Base-by-base conservation (phyloP, 257 asterid species). In the Phtheirospermum japonicum region DNA sequence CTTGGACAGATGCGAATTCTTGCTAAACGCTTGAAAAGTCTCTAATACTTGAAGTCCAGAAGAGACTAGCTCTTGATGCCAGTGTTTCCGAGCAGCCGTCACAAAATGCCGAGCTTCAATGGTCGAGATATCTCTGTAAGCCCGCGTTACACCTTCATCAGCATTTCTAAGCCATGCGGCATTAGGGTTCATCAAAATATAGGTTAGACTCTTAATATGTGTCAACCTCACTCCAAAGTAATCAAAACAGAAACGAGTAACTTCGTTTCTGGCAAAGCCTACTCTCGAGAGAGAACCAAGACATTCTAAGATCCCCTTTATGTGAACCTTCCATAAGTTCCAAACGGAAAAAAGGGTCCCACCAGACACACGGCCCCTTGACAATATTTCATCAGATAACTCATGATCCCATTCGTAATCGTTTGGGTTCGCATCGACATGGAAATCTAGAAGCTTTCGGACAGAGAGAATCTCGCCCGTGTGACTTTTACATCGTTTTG, bases 221-320 rank as follows among this genome's bases (percentile, higher is more conserved):
- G 28, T 3, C 9, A 61, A 60, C 74, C 79, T 78, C 67, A 83
- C 78, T 9, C 95, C 95, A 63, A 84, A 84, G 72, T 71, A 84
- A 32, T 52, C 59, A 57, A 75, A 48, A 64, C 83, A 78, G 64
- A 82, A 75, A 42, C 49, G 49, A 5, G 17, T n/a, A 4, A 14
- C 4, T 42, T 42, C 49, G 4, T 1, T 16, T 66, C 68, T 2
- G 39, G 36, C 36, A 63, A 11, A 30, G 62, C 17, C 57, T 30
- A 33, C 50, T 5, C 8, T 64, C 12, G 7, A 64, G 60, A 60
- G 57, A 58, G n/a, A n/a, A n/a, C 66, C 70, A 0, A 82, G 73
- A 50, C 74, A 78, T 7, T 77, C 73, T 10, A 76, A 32, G 7
- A 84, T 42, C 23, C 70, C 68, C 56, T 37, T 42, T 37, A 45